A percentile compares a stretch with the other conserved stretches of the same genome.
These are phyloP conservation scores for Austroboletus eburneus DNA, from an alignment of 768 basidiomycete species.

Conservation along the genomic window DNA sequence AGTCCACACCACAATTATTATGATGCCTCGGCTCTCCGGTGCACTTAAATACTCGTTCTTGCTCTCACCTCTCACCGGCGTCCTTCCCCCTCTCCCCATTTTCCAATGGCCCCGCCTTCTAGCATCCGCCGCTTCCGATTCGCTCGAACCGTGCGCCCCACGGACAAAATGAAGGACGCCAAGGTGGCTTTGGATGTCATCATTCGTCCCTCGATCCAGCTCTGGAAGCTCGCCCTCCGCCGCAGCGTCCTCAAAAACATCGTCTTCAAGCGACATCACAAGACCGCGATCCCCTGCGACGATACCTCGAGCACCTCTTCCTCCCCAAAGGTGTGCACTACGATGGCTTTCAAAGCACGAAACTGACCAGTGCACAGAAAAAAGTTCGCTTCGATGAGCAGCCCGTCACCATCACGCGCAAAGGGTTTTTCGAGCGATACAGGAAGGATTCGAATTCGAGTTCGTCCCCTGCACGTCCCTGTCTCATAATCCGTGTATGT, in stretches of 20 bases:
- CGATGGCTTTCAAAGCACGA: background rate
- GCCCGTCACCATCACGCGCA: conserved; percentile 22
- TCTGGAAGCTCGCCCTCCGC: conserved; percentile 17
- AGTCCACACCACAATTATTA: no score
- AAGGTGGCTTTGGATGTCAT: conserved; percentile 18
- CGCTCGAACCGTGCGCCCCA: conserved; percentile 9
- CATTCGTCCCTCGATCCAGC: conserved; percentile 19
- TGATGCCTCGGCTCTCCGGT: conserved; percentile 3
- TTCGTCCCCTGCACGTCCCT: conserved; percentile 24
- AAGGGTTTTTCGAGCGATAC: conserved; percentile 13
- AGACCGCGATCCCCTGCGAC: conserved; percentile 4
- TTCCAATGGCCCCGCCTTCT: no score
- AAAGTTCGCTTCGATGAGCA: conserved; percentile 27
- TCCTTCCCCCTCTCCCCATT: background rate
- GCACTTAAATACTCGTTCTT: conserved; percentile 27
- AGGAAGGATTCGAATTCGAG: conserved; percentile 7
- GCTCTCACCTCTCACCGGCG: no score
- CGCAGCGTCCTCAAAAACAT: background rate
- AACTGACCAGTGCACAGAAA: conserved; percentile 11
- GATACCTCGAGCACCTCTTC: conserved; percentile 7
- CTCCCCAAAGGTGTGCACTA: conserved; percentile 17
- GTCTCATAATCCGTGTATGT: conserved; percentile 26
- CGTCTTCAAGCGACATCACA: conserved; percentile 8
- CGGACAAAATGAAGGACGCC: conserved; percentile 16
- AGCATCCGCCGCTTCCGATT: conserved; percentile 13